phyloP scores from a whole-genome alignment of 139 green algal genomes.

The Edaphochlamys debaryana region DNA sequence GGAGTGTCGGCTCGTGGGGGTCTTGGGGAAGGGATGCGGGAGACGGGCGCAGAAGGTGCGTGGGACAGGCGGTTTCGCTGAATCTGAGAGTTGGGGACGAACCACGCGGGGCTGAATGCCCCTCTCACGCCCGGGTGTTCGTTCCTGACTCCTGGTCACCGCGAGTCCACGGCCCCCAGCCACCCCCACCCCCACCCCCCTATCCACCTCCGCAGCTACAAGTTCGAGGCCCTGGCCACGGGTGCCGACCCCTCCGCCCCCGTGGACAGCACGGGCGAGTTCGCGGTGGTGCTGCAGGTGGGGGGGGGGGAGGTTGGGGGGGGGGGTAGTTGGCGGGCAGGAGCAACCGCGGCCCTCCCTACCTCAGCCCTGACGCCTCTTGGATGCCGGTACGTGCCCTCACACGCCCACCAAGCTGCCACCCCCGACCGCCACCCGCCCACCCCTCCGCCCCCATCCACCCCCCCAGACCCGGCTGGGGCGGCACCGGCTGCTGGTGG shows the following conservation, averaged over 20 bases:
- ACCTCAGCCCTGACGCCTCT: no score
- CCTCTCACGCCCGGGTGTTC: no score
- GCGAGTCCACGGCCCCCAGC: no score
- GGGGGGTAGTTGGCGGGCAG: conserved; percentile 26
- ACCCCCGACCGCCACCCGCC: neutral
- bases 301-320: neutral
- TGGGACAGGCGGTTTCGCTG: no score
- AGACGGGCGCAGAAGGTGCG: no score
- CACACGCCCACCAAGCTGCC: neutral
- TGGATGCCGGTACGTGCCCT: no score
- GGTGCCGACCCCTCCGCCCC: neutral
- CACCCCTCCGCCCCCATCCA: neutral
- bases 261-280: conserved; percentile 64
- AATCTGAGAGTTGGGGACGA: no score
- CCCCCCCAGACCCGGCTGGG: conserved; percentile 34
- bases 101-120: no score
- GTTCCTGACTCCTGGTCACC: neutral
- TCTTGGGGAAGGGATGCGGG: no score
- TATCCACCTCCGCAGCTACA: conserved; percentile 39
- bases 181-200: neutral
- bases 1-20: no score
- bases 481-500: conserved; percentile 58
- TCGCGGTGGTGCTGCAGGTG: conserved; percentile 29
- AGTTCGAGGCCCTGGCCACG: conserved; percentile 63
- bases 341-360: no score